phyloP scores from a whole-genome alignment of 179 eudicot species.

The Actinidia arguta region DNA sequence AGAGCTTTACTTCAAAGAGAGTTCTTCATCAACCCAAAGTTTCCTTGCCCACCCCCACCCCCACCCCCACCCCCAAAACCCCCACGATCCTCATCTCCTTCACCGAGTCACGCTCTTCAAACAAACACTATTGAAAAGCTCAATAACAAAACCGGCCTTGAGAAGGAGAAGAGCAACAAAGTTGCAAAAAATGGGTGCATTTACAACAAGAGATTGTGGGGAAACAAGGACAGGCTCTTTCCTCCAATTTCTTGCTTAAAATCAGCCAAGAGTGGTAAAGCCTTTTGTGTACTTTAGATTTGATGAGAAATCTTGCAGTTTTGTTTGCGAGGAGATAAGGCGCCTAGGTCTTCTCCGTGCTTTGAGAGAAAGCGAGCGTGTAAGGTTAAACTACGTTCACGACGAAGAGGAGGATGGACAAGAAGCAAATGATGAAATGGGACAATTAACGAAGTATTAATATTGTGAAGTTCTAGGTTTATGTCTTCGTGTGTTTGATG shows the following conservation, averaged over 20 bases:
- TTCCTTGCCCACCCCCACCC: slow-evolving; percentile 1
- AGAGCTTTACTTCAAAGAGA: slow-evolving; percentile 5
- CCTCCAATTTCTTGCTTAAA: slow-evolving; percentile 22
- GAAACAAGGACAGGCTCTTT: neutral
- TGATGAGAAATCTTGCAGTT: neutral
- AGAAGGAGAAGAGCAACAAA: neutral
- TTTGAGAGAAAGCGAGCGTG: neutral
- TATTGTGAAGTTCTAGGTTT: slow-evolving; percentile 5
- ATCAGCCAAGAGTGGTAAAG: neutral
- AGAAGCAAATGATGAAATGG: neutral
- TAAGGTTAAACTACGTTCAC: neutral
- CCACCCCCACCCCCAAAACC: neutral
- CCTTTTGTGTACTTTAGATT: slow-evolving; percentile 6
- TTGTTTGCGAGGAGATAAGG: slow-evolving; percentile 16
- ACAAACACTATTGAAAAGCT: neutral
- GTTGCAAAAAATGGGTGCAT: neutral
- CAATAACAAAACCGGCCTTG: neutral
- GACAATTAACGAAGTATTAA: neutral
- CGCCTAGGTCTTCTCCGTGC: neutral
- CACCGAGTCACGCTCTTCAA: neutral
- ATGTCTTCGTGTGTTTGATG: neutral
- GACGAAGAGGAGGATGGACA: neutral
- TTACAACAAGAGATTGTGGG: neutral
- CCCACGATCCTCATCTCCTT: neutral
- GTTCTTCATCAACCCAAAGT: neutral